These are phyloP conservation scores for Trichophyton rubrum DNA, from an alignment of 2,329 filamentous ascomycete genomes.

Conservation along the genomic window DNA sequence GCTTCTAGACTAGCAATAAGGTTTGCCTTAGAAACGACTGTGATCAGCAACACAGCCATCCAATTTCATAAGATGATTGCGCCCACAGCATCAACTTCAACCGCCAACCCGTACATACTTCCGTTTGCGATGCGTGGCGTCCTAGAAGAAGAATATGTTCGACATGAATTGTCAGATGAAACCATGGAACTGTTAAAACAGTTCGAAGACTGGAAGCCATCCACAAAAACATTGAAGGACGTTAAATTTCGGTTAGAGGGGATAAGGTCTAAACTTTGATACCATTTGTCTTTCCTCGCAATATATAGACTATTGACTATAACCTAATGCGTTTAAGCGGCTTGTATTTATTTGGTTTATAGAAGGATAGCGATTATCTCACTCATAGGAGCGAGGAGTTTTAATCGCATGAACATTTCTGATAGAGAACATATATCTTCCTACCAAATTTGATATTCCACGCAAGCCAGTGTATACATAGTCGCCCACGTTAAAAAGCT, in stretches of 20 bases:
- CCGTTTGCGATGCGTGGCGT: constrained; percentile 94
- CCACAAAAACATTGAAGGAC: constrained; percentile 82
- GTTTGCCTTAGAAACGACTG: constrained; percentile 60
- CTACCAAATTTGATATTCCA: background rate
- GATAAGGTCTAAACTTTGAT: constrained; percentile 66
- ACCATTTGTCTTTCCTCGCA: background rate
- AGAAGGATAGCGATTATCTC: background rate
- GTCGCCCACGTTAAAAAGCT: background rate
- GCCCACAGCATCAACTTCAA: constrained; percentile 14
- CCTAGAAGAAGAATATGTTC: constrained; percentile 82
- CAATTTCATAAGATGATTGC: constrained; percentile 39
- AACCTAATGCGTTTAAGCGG: background rate
- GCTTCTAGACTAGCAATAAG: constrained; percentile 50
- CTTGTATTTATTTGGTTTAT: background rate
- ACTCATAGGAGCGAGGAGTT: background rate
- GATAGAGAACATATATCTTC: background rate
- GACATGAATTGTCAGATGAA: constrained; percentile 64
- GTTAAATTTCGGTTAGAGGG: constrained; percentile 91
- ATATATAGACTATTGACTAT: background rate
- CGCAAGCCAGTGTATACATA: background rate
- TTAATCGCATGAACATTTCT: background rate
- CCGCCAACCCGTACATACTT: constrained; percentile 72
- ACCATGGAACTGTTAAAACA: constrained; percentile 66
- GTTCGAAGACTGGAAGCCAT: constrained; percentile 89
- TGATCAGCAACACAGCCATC: constrained; percentile 37